These are phyloP conservation scores for Vickermania ingenoplastis DNA, from an alignment of 208 protist species.

Conservation along the genomic window DNA sequence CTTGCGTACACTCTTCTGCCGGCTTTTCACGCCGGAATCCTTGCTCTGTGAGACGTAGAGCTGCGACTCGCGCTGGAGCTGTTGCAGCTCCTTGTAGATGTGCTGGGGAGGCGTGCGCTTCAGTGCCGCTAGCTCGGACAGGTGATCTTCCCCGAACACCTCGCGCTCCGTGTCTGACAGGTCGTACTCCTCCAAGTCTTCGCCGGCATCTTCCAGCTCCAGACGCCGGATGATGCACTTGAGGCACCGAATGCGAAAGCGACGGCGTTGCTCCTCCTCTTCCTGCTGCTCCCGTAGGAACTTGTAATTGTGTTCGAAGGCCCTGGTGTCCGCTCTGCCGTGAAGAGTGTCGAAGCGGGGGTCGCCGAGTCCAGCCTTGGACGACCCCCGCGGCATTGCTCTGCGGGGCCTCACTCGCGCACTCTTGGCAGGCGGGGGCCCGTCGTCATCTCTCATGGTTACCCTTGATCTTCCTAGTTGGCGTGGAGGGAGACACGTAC, in stretches of 20 bases:
- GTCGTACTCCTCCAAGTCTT: constrained; percentile 72
- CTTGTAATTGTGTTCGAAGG: constrained; percentile 68
- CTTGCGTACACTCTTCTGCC: constrained; percentile 31
- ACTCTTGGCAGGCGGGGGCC: constrained; percentile 59
- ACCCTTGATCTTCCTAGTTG: background rate
- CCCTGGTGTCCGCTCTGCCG: constrained; percentile 26
- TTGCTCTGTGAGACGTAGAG: constrained; percentile 40
- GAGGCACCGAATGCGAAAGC: constrained; percentile 57
- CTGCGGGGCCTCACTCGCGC: constrained; percentile 31
- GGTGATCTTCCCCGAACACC: constrained; percentile 61
- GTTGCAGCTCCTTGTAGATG: constrained; percentile 42
- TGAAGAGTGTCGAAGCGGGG: constrained; percentile 76
- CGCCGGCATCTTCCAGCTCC: constrained; percentile 61
- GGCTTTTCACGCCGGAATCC: constrained; percentile 23
- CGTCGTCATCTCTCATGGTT: constrained; percentile 35
- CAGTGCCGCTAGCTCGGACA: constrained; percentile 38
- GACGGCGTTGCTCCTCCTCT: constrained; percentile 53
- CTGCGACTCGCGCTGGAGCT: constrained; percentile 62
- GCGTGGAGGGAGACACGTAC: too few relatives aligned
- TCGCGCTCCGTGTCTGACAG: constrained; percentile 70
- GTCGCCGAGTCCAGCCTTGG: constrained; percentile 17
- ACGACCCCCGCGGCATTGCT: background rate
- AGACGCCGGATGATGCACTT: constrained; percentile 52
- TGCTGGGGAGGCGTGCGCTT: constrained; percentile 41
- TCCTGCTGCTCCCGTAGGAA: constrained; percentile 69